Base-by-base conservation (phyloP, 2,329 filamentous ascomycete genomes). In the Myriosclerotinia scirpicola region DNA sequence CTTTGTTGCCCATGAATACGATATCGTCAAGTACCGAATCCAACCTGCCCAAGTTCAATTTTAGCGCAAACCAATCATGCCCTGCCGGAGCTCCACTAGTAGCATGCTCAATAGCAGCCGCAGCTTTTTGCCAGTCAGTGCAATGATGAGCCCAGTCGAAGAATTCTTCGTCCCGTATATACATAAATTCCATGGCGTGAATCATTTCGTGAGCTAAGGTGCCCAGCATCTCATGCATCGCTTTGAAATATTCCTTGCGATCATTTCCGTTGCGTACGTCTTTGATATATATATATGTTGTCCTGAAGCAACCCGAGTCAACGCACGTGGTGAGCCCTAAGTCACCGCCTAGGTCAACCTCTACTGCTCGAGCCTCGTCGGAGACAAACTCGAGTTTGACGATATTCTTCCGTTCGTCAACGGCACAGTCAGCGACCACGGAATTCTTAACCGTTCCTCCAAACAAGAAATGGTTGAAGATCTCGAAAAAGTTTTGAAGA, bases 181-280 rank as follows among this genome's bases (percentile, higher is more conserved):
- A 60, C 30, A 50, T 38, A 0, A 7, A 2, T 9, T 46, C 17
- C 26, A 59, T 36, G 20, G 42, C 42, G 38, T 38, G 56, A 8
- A 60, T 26, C 56, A 50, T 60, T 26, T 60, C 56, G n/a, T 60
- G 44, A 14, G 56, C 42, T 4, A 60, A 20, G 20, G 56, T 50
- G 4, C 56, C 56, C 42, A 60, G 9, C 44, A 60, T 50, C 2
- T 36, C 3, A 22, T 5, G 11, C 14, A 60, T 38, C 2, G 15
- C 42, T 36, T 46, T 2, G 40, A 1, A 1, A 30, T 5, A 59
- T 17, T 14, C 11, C 5, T 8, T 1, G 3, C 5, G 1, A 5
- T 6, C 22, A 12, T 14, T 1, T 12, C 6, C n/a, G 12, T 1
- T n/a, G 40, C 11, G 26, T 5, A n/a, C 5, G 14, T 46, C 12